Evolutionary conservation across 257 asterid species (phyloP).

Genomic region (Solanum corneliomulleri): DNA sequence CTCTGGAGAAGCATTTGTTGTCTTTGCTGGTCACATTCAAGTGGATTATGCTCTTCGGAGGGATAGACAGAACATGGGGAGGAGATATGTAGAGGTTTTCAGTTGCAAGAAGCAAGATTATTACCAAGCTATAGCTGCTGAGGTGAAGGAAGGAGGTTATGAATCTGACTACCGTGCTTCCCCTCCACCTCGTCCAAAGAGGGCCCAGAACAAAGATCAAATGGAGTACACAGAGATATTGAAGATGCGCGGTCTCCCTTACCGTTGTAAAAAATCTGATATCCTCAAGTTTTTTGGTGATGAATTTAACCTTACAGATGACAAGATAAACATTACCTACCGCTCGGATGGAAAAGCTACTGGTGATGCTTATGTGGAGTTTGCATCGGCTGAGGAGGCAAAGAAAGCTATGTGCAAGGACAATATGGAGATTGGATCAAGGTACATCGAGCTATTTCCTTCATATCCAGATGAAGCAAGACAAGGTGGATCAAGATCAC

Average conservation of each 20-base stretch:
- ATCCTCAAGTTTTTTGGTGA: constrained; percentile 62
- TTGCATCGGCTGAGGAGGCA: constrained; percentile 68
- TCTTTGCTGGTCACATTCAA: constrained; percentile 77
- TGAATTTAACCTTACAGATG: constrained; percentile 48
- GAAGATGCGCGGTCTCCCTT: constrained; percentile 90
- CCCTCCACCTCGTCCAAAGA: constrained; percentile 51
- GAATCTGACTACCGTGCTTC: constrained; percentile 39
- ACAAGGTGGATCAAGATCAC: constrained; percentile 56
- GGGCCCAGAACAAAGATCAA: constrained; percentile 67
- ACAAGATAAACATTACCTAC: constrained; percentile 55
- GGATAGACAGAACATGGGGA: constrained; percentile 84
- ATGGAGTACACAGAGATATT: constrained; percentile 74
- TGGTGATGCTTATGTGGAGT: constrained; percentile 87
- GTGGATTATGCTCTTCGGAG: constrained; percentile 81
- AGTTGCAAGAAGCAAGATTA: constrained; percentile 90
- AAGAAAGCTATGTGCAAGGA: constrained; percentile 81
- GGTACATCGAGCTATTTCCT: constrained; percentile 89
- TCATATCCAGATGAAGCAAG: constrained; percentile 72
- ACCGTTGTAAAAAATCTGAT: constrained; percentile 56
- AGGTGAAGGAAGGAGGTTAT: constrained; percentile 35
- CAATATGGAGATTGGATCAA: constrained; percentile 71
- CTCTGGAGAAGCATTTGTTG: constrained; percentile 84
- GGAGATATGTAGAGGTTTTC: constrained; percentile 94
- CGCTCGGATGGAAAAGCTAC: constrained; percentile 87
- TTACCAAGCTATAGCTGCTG: constrained; percentile 84